Evolutionary conservation across 2,329 filamentous ascomycete species (phyloP).

Genomic region (Biscogniauxia sp.): DNA sequence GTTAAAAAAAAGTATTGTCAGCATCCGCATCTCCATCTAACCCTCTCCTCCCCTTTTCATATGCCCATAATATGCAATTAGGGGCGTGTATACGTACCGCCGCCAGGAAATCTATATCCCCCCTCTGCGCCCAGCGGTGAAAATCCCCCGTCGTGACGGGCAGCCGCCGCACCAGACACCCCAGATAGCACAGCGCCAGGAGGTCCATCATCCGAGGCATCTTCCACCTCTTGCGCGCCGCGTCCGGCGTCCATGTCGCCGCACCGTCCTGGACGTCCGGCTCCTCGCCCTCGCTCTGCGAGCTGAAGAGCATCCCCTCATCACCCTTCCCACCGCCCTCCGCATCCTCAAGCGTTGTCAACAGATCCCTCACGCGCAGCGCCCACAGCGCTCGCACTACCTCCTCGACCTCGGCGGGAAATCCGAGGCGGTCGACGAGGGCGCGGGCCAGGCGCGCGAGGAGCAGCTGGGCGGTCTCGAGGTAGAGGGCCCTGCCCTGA

Average conservation of each 20-base stretch:
- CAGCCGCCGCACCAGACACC: slow-evolving; percentile 69
- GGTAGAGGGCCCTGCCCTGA: slow-evolving; percentile 71
- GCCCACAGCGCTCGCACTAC: slow-evolving; percentile 85
- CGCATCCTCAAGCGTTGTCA: slow-evolving; percentile 37
- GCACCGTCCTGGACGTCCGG: slow-evolving; percentile 31
- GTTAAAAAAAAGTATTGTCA: neutral
- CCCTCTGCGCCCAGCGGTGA: slow-evolving; percentile 62
- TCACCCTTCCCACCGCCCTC: slow-evolving; percentile 19
- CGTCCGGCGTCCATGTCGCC: slow-evolving; percentile 43
- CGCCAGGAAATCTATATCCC: slow-evolving; percentile 69
- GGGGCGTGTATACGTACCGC: slow-evolving; percentile 47
- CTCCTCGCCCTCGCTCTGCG: slow-evolving; percentile 46
- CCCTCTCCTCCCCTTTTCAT: neutral
- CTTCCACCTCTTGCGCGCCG: slow-evolving; percentile 45
- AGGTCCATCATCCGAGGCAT: slow-evolving; percentile 71
- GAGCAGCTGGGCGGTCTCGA: slow-evolving; percentile 82
- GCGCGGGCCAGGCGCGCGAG: slow-evolving; percentile 78
- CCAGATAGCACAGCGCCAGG: slow-evolving; percentile 77
- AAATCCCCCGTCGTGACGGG: slow-evolving; percentile 76
- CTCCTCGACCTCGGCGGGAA: slow-evolving; percentile 72
- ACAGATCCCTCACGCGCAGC: slow-evolving; percentile 59
- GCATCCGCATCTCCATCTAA: neutral
- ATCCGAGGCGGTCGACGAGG: slow-evolving; percentile 63
- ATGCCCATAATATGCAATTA: neutral
- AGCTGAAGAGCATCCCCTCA: slow-evolving; percentile 48